Base-by-base conservation (phyloP, 352 stramenopile genomes). In the Phytophthora fragariae region DNA sequence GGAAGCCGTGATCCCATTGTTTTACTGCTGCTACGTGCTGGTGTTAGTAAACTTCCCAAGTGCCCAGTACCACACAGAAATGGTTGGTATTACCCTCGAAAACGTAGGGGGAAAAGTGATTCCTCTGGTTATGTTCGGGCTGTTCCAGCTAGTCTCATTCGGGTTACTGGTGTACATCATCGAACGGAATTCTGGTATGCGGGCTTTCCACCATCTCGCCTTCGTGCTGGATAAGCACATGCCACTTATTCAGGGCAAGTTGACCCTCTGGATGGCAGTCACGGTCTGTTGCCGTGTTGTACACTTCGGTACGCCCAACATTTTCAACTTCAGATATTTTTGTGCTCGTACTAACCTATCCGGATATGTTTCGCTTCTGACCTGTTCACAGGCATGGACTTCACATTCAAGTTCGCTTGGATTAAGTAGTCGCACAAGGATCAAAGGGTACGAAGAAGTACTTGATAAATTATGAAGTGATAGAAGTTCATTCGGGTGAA, bases 151-250 rank as follows among this genome's bases (percentile, higher is more conserved):
- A 5, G 19, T 29, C 5, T 79, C 75, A 14, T 63, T 79, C 4
- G 7, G 57, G 5, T 1, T 75, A 0, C 61, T 83, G 31, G 44
- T 15, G 19, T 4, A 29, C 2, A 21, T 75, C 14, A 61, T 83
- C 2, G 65, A 65, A 19, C 58, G 31, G 1, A 60, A 62, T 11
- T 61, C 55, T 12, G 33, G 64, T 0, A 54, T 83, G 21, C 60
- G 56, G 5, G 46, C 57, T 8, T n/a, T 78, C 7, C 49, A 73
- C 15, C 66, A 76, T 19, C n/a, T 80, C 6, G 72, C 69, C 1
- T 83, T 80, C n/a, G 64, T 75, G 14, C 41, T 83, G 12, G 68
- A 79, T 9, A 75, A 61, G 3, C 73, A 76, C 19, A 41, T 39
- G 31, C 50, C 65, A 12, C 41, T 72, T 2, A 58, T 81, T 15